Conservation (phyloP, 2,329 filamentous ascomycete species). For the Claviceps fusiformis region DNA sequence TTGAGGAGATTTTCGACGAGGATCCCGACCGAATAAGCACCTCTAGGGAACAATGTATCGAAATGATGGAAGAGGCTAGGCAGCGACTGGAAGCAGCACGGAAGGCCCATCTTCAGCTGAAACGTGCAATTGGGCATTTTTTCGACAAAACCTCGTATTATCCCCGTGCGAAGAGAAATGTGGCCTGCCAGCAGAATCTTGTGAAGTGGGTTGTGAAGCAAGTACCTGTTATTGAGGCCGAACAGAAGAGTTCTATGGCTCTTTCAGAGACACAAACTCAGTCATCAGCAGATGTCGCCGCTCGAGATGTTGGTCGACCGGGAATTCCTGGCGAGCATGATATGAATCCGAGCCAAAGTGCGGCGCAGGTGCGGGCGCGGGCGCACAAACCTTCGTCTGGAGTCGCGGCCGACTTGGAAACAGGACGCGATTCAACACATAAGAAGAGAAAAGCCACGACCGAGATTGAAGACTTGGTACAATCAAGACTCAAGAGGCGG, state of each 20-base stretch:
- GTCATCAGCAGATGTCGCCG: too few species aligned
- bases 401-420: not conserved
- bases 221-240: slow-evolving; percentile 12
- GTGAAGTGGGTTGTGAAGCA: slow-evolving; percentile 15
- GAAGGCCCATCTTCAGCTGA: not conserved
- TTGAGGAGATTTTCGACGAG: too few species aligned
- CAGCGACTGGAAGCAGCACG: not conserved
- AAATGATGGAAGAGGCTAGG: slow-evolving; percentile 2
- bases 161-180: slow-evolving; percentile 6
- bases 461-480: too few species aligned
- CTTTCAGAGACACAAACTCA: not conserved
- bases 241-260: slow-evolving; percentile 4
- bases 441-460: not conserved
- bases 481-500: too few species aligned
- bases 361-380: not conserved
- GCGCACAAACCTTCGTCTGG: not conserved
- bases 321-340: not conserved
- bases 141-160: slow-evolving; percentile 1
- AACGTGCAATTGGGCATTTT: too few species aligned
- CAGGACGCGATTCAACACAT: too few species aligned
- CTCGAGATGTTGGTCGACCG: too few species aligned
- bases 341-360: not conserved
- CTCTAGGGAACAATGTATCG: slow-evolving; percentile 1
- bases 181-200: slow-evolving; percentile 9
- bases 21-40: not conserved